Conservation (phyloP, 805 yeast species). For the Priceomyces castillae region DNA sequence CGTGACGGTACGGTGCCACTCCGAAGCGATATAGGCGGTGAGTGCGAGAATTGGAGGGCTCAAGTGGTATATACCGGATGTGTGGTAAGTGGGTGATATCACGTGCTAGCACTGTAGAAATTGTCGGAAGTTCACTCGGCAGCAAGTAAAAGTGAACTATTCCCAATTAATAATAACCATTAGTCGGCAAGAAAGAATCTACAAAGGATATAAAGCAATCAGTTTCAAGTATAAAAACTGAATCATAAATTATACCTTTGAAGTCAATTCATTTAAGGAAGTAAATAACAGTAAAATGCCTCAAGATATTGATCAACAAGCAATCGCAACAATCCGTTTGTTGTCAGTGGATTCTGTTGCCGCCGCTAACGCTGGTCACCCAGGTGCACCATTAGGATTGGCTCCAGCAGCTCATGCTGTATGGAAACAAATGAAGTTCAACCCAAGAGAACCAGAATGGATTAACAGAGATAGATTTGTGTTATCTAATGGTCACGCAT, state of each 20-base stretch:
- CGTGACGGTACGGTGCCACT: too few species aligned
- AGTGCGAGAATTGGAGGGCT: too few species aligned
- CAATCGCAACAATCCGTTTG: slow-evolving; percentile 84
- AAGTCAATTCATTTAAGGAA: neutral
- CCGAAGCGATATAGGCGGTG: too few species aligned
- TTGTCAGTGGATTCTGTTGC: slow-evolving; percentile 85
- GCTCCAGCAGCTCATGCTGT: slow-evolving; percentile 93
- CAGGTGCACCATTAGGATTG: slow-evolving; percentile 98
- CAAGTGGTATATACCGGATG: too few species aligned
- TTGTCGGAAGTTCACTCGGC: too few species aligned
- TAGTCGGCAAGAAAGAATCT: neutral
- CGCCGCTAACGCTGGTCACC: slow-evolving; percentile 94
- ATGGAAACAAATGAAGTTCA: slow-evolving; percentile 76
- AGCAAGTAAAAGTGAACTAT: too few species aligned
- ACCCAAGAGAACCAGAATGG: slow-evolving; percentile 92
- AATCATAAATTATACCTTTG: neutral
- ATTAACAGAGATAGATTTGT: slow-evolving; percentile 94
- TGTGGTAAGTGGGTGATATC: too few species aligned
- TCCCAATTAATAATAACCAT: too few species aligned
- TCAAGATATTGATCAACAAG: slow-evolving; percentile 56
- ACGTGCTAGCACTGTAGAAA: too few species aligned
- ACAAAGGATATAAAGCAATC: neutral
- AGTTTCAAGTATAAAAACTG: neutral
- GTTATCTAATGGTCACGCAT: slow-evolving; percentile 94
- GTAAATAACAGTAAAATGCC: neutral